Conservation (phyloP, 306 rosid species). For the Sophora flavescens region DNA sequence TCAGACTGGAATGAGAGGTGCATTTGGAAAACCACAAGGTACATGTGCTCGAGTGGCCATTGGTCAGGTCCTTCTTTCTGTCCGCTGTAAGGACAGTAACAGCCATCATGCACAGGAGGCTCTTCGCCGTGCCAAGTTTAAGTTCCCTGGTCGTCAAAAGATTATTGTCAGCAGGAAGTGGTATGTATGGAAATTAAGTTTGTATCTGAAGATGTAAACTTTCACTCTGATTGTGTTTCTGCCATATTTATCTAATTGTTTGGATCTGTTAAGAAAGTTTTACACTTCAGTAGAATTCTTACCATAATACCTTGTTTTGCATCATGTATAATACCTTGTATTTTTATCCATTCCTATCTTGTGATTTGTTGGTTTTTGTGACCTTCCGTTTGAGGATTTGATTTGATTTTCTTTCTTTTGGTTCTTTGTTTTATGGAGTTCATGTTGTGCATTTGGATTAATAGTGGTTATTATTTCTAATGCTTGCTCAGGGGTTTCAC, state of each 20-base stretch:
- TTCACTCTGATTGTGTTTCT: not conserved
- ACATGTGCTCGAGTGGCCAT: conserved; percentile 81
- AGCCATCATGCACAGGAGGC: conserved; percentile 87
- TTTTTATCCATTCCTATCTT: conserved; percentile 5
- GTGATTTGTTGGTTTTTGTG: not conserved
- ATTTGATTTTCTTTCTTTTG: not conserved
- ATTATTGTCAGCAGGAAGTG: conserved; percentile 85
- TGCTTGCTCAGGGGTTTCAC: conserved; percentile 74
- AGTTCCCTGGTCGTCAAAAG: conserved; percentile 93
- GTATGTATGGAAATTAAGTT: conserved; percentile 47
- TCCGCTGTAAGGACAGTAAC: conserved; percentile 82
- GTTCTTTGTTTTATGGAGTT: not conserved
- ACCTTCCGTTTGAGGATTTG: not conserved
- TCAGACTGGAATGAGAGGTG: conserved; percentile 95
- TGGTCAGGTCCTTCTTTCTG: conserved; percentile 89
- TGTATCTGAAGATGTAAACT: not conserved
- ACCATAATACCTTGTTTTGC: not conserved
- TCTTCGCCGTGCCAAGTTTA: conserved; percentile 86
- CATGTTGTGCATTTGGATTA: not conserved
- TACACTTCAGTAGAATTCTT: not conserved
- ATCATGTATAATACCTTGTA: not conserved
- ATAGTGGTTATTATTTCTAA: conserved; percentile 8
- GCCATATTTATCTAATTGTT: not conserved
- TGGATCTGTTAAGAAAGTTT: not conserved
- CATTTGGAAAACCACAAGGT: conserved; percentile 79